Evolutionary conservation across 148 eudicot genomes (phyloP).

Genomic region (Oxyria digyna): DNA sequence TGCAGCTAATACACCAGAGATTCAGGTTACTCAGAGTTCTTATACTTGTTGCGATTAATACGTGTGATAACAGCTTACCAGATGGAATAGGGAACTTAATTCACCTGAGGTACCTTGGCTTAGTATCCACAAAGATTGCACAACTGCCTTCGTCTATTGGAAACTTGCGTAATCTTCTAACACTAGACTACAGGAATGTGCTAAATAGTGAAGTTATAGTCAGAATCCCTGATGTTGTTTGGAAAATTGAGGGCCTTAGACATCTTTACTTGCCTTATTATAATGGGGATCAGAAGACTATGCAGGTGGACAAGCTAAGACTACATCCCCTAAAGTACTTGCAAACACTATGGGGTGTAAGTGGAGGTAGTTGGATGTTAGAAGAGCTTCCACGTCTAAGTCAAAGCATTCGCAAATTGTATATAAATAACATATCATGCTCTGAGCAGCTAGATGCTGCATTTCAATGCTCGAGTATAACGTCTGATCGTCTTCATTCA

Average conservation of each 20-base stretch:
- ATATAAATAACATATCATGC: slow-evolving; percentile 13
- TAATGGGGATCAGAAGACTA: no score
- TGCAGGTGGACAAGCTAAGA: background rate
- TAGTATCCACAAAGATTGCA: background rate
- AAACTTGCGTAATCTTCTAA: slow-evolving; percentile 5
- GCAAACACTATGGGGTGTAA: background rate
- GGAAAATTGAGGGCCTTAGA: background rate
- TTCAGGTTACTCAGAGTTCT: slow-evolving; percentile 24
- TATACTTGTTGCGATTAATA: slow-evolving; percentile 3
- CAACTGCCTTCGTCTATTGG: background rate
- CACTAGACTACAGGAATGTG: background rate
- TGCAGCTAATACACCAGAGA: slow-evolving; percentile 6
- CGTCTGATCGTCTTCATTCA: background rate
- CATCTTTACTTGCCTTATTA: background rate
- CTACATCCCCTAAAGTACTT: slow-evolving; percentile 9
- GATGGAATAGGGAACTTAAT: background rate
- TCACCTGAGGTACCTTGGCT: background rate
- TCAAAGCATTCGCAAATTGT: slow-evolving; percentile 9
- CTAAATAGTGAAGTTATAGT: no score
- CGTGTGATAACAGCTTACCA: slow-evolving; percentile 11
- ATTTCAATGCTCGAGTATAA: slow-evolving; percentile 11
- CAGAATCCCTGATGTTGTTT: background rate
- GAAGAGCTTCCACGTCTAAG: slow-evolving; percentile 9
- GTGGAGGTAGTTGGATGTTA: slow-evolving; percentile 25
- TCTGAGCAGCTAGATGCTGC: slow-evolving; percentile 13